These are phyloP conservation scores for Komagataella kurtzmanii DNA, from an alignment of 805 yeast species.

Conservation along the genomic window DNA sequence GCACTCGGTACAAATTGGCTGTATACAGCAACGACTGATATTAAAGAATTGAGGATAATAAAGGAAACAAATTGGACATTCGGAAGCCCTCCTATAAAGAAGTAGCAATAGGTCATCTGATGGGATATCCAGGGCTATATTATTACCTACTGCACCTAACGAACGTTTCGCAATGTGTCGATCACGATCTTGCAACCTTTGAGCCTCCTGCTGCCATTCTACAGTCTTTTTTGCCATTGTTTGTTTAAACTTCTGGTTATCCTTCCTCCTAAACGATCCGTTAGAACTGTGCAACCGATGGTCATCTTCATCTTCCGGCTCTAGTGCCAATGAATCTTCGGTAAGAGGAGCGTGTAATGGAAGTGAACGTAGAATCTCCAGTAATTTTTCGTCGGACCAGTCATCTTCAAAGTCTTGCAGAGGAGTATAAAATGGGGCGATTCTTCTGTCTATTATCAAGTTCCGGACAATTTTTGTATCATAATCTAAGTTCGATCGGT, in stretches of 20 bases:
- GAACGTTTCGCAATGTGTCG: slow-evolving; percentile 9
- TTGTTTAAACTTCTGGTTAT: slow-evolving; percentile 27
- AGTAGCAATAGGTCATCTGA: slow-evolving; percentile 34
- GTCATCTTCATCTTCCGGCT: slow-evolving; percentile 48
- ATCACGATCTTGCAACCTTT: slow-evolving; percentile 17
- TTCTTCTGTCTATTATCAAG: slow-evolving; percentile 50
- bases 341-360: slow-evolving; percentile 41
- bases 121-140: slow-evolving; percentile 18
- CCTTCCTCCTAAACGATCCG: slow-evolving; percentile 32
- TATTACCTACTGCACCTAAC: slow-evolving; percentile 10
- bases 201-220: slow-evolving; percentile 21
- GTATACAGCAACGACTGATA: slow-evolving; percentile 77
- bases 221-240: slow-evolving; percentile 26
- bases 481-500: slow-evolving; percentile 65
- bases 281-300: slow-evolving; percentile 40
- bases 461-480: slow-evolving; percentile 60
- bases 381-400: slow-evolving; percentile 63
- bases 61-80: slow-evolving; percentile 92
- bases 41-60: slow-evolving; percentile 72
- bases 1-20: slow-evolving; percentile 92
- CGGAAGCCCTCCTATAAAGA: slow-evolving; percentile 57
- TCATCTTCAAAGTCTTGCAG: slow-evolving; percentile 60
- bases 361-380: slow-evolving; percentile 33
- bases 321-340: slow-evolving; percentile 32
- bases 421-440: slow-evolving; percentile 90